Percentiles rank a stretch among this genome's conserved stretches.
These are phyloP conservation scores for Cordyceps militaris DNA, from an alignment of 2,329 filamentous ascomycete species.

Conservation along the genomic window DNA sequence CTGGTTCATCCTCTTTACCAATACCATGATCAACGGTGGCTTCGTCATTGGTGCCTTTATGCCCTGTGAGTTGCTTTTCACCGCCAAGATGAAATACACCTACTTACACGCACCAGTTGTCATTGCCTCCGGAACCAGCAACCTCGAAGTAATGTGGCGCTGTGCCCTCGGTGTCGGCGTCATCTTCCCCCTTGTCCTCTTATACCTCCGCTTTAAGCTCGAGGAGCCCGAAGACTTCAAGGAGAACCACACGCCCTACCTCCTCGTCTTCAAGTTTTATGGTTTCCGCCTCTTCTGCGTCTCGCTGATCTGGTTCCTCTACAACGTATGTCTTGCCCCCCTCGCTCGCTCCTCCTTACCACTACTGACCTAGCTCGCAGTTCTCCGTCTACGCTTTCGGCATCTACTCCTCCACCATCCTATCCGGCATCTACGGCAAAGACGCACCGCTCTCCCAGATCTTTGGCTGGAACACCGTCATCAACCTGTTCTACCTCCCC, in stretches of 20 bases:
- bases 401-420: conserved; percentile 74
- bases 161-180: conserved; percentile 71
- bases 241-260: conserved; percentile 55
- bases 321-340: conserved; percentile 46
- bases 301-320: conserved; percentile 76
- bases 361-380: conserved; percentile 20
- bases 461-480: conserved; percentile 83
- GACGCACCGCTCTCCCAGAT: conserved; percentile 60
- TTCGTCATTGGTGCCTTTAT: conserved; percentile 78
- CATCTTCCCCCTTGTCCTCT: conserved; percentile 66
- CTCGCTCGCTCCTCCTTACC: neutral
- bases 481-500: conserved; percentile 85
- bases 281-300: conserved; percentile 63
- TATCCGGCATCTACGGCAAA: conserved; percentile 55
- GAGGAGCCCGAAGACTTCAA: conserved; percentile 74
- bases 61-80: conserved; percentile 38
- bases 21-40: conserved; percentile 76
- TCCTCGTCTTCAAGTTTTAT: conserved; percentile 57
- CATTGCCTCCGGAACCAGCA: conserved; percentile 48
- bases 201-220: conserved; percentile 64
- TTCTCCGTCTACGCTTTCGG: conserved; percentile 81
- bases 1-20: conserved; percentile 89
- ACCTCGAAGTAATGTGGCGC: conserved; percentile 73
- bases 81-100: conserved; percentile 20
- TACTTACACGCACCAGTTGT: conserved; percentile 21